A percentile compares a stretch with the other conserved stretches of the same genome.
phyloP scores from a whole-genome alignment of 495 filamentous ascomycete species.

The Haplographium delicatum region DNA sequence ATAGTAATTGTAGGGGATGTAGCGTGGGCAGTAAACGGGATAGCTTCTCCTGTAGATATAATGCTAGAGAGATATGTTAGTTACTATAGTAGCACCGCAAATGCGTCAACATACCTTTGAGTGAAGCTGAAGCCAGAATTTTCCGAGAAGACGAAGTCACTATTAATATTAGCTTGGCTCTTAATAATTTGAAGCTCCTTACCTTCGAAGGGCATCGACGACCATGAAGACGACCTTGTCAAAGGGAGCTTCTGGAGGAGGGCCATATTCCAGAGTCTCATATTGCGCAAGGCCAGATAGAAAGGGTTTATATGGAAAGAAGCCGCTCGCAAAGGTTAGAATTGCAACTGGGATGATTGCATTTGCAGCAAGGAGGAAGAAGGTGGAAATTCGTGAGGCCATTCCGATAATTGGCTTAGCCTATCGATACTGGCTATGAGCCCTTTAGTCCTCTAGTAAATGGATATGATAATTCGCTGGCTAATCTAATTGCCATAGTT shows the following conservation, averaged over 20 bases:
- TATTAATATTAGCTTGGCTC: conserved; percentile 31
- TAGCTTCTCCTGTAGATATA: conserved; percentile 72
- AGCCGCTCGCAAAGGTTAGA: conserved; percentile 80
- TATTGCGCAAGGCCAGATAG: conserved; percentile 74
- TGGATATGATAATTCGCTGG: neutral
- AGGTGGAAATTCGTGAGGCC: conserved; percentile 7
- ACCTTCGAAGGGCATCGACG: conserved; percentile 91
- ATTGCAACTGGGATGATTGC: conserved; percentile 72
- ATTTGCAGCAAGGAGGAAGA: conserved; percentile 60
- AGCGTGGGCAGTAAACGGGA: conserved; percentile 96
- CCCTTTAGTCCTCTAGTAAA: neutral
- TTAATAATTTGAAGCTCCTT: conserved; percentile 9
- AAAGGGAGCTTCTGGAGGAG: conserved; percentile 61
- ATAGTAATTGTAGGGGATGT: conserved; percentile 95
- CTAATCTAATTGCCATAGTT: conserved; percentile 12
- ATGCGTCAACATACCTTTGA: conserved; percentile 61
- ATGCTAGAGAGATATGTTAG: conserved; percentile 50
- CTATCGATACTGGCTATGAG: conserved; percentile 7
- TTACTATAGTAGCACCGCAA: neutral
- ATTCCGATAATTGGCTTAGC: conserved; percentile 11
- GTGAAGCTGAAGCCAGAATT: conserved; percentile 83
- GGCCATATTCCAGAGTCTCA: conserved; percentile 40
- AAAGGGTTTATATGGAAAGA: conserved; percentile 96
- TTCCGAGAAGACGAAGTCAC: conserved; percentile 89
- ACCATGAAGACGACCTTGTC: conserved; percentile 96